Percentiles rank a stretch among this genome's conserved stretches.
Evolutionary conservation across 495 filamentous ascomycete genomes (phyloP).

Genomic region (Penicillium flavigenum): DNA sequence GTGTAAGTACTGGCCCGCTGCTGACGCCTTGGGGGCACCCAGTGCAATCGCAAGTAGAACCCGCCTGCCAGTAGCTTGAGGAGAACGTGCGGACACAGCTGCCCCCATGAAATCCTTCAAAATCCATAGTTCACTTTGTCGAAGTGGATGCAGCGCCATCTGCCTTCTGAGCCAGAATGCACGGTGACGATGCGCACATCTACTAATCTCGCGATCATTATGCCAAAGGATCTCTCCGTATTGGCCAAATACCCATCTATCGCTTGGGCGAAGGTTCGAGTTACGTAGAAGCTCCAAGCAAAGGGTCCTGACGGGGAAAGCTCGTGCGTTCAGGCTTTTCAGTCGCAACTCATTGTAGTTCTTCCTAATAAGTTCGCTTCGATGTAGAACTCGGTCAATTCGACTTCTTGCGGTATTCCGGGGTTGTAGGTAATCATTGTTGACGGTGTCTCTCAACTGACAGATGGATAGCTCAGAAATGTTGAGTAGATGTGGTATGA

Average conservation of each 20-base stretch:
- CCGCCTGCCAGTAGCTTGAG: background rate
- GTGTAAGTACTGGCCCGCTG: background rate
- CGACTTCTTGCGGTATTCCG: conserved; percentile 22
- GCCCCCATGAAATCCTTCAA: background rate
- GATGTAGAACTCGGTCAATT: conserved; percentile 1
- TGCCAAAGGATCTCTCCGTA: background rate
- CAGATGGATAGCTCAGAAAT: background rate
- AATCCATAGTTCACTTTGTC: background rate
- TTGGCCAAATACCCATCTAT: background rate
- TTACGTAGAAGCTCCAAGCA: background rate
- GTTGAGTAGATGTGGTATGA: background rate
- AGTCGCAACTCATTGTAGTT: background rate
- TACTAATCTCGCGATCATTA: background rate
- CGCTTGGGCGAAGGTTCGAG: background rate
- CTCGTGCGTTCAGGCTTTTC: background rate
- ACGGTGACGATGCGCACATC: background rate
- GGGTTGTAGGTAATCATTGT: conserved; percentile 19
- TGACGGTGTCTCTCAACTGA: background rate
- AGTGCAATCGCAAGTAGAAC: background rate
- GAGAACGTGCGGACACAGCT: background rate
- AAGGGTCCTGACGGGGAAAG: background rate
- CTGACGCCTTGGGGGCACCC: background rate
- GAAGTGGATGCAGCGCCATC: background rate
- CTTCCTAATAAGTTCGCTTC: background rate
- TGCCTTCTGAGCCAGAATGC: background rate